Percentiles rank a stretch among this genome's conserved stretches.
Conservation (phyloP, 2,329 filamentous ascomycete genomes). For the Fusarium sp. region DNA sequence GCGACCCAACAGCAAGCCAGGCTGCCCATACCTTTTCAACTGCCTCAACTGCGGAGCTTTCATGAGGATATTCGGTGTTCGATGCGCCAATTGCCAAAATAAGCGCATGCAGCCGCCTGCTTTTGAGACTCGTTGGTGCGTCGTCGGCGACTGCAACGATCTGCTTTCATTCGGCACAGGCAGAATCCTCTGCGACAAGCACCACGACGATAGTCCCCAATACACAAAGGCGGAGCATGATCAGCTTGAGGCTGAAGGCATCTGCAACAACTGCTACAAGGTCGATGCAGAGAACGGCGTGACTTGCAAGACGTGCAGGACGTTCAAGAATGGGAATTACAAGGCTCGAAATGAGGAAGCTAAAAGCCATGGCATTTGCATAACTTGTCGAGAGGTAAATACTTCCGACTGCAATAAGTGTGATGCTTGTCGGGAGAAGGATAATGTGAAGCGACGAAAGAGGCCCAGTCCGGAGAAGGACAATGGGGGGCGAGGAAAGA, state of each 20-base stretch:
- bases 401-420: not conserved
- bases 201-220: not conserved
- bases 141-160: too few relatives aligned
- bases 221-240: not conserved
- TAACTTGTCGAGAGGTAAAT: too few relatives aligned
- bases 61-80: not conserved
- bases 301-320: not conserved
- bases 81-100: not conserved
- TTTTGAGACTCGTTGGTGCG: not conserved
- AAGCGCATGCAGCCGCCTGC: too few relatives aligned
- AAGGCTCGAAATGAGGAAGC: rapidly evolving
- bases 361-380: too few relatives aligned
- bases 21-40: too few relatives aligned
- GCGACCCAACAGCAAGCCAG: not conserved
- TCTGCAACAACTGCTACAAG: not conserved
- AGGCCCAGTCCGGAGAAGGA: not conserved
- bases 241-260: not conserved
- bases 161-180: too few relatives aligned
- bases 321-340: rapidly evolving
- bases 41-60: too few relatives aligned
- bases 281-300: not conserved
- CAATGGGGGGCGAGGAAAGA: not conserved
- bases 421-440: not conserved
- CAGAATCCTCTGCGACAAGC: too few relatives aligned
- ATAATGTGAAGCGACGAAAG: not conserved